A percentile compares a stretch with the other conserved stretches of the same genome.
phyloP scores from a whole-genome alignment of 768 basidiomycete species.

The Leccinum subtestaceum region DNA sequence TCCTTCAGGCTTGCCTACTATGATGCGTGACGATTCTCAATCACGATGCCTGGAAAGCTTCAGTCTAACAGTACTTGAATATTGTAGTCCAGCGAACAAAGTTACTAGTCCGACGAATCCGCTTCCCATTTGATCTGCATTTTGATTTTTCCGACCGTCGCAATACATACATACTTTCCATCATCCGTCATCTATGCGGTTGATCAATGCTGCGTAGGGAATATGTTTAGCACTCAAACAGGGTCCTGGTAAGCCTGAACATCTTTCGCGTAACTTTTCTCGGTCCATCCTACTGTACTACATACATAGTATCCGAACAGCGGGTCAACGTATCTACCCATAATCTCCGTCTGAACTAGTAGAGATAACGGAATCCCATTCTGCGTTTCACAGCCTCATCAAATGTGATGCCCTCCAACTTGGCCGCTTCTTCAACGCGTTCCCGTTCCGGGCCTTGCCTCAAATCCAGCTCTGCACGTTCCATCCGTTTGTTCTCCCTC shows the following conservation, averaged over 20 bases:
- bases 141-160: background rate
- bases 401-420: background rate
- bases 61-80: too few species aligned
- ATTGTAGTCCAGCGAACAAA: background rate
- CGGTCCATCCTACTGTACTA: background rate
- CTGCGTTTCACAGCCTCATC: background rate
- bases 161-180: background rate
- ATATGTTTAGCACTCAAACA: background rate
- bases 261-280: background rate
- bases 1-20: background rate
- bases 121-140: too few species aligned
- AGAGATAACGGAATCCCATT: background rate
- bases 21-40: too few species aligned
- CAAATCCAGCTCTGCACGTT: background rate
- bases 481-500: background rate
- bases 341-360: background rate
- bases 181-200: background rate
- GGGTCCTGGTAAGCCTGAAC: too few species aligned
- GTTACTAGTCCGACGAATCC: background rate
- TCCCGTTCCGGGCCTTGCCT: background rate
- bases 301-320: background rate
- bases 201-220: too few species aligned
- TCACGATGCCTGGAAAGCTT: too few species aligned
- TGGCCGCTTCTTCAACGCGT: background rate
- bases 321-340: background rate